Conservation (phyloP, 2,329 filamentous ascomycete genomes). For the Colletotrichum sp. region DNA sequence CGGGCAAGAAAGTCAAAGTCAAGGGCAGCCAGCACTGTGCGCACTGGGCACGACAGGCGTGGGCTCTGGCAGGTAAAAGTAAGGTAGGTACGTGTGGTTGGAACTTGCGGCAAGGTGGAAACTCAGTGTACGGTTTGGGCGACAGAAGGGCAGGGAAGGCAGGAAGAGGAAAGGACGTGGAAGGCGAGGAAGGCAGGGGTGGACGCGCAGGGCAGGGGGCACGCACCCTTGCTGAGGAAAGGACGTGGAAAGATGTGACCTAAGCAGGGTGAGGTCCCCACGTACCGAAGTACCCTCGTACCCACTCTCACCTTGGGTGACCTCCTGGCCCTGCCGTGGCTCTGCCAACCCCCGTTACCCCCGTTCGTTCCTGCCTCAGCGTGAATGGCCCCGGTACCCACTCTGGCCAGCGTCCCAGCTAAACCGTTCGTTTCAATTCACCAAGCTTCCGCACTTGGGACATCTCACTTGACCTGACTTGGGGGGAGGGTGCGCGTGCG, state of each 20-base stretch:
- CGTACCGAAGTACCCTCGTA: not conserved
- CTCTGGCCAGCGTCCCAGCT: constrained; percentile 7
- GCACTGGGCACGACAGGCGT: not conserved
- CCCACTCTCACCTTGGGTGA: not conserved
- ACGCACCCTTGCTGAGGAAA: not conserved
- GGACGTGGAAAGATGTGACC: not conserved
- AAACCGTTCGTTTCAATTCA: constrained; percentile 21
- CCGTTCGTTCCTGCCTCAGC: constrained; percentile 18
- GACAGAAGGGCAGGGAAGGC: not conserved
- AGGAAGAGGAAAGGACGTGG: not conserved
- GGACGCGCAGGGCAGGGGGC: not conserved
- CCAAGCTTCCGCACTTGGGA: constrained; percentile 15
- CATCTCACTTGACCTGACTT: constrained; percentile 19
- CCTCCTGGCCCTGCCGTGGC: not conserved
- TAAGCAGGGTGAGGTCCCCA: not conserved
- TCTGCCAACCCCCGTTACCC: not conserved
- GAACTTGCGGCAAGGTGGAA: not conserved
- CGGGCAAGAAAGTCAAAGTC: not conserved
- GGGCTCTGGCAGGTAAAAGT: not conserved
- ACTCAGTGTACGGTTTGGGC: not conserved
- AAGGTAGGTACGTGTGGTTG: not conserved
- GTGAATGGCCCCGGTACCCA: constrained; percentile 1
- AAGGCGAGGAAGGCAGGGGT: not conserved
- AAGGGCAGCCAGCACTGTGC: not conserved
- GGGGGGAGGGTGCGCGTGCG: constrained; percentile 17